A percentile compares a stretch with the other conserved stretches of the same genome.
Conservation (phyloP, 163 green algal species). For the Volvox carteri region DNA sequence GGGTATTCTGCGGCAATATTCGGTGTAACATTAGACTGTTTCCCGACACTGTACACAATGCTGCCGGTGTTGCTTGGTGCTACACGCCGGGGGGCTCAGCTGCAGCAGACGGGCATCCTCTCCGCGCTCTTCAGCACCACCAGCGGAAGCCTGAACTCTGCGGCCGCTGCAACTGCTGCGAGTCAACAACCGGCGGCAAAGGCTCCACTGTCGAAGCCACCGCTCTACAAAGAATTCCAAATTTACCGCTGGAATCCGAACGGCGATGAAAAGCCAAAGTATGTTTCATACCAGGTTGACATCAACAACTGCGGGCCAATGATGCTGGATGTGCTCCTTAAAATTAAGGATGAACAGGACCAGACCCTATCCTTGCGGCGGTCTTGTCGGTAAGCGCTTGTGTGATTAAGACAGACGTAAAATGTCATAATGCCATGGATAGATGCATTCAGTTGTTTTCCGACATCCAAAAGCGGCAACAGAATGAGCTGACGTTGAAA, state of each 20-base stretch:
- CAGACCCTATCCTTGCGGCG: constrained; percentile 88
- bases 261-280: constrained; percentile 83
- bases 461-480: constrained; percentile 34
- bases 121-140: constrained; percentile 38
- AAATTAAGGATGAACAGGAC: constrained; percentile 99
- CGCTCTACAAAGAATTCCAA: constrained; percentile 78
- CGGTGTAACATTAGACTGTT: not conserved
- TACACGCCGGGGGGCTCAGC: not conserved
- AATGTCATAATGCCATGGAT: no score
- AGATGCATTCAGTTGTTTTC: constrained; percentile 18
- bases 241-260: constrained; percentile 90
- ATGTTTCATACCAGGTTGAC: constrained; percentile 94
- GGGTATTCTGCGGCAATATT: not conserved
- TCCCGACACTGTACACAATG: constrained; percentile 26
- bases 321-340: constrained; percentile 99
- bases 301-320: constrained; percentile 99
- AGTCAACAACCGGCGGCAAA: not conserved
- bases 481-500: constrained; percentile 11
- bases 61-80: not conserved
- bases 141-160: constrained; percentile 16
- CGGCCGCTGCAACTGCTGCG: constrained; percentile 12
- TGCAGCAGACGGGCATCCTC: constrained; percentile 16
- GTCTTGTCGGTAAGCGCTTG: constrained; percentile 85
- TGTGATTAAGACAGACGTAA: no score
- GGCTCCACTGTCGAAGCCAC: constrained; percentile 51